Evolutionary conservation across 177 flowering plant genomes (phyloP).

Genomic region (Vitis hybrid): DNA sequence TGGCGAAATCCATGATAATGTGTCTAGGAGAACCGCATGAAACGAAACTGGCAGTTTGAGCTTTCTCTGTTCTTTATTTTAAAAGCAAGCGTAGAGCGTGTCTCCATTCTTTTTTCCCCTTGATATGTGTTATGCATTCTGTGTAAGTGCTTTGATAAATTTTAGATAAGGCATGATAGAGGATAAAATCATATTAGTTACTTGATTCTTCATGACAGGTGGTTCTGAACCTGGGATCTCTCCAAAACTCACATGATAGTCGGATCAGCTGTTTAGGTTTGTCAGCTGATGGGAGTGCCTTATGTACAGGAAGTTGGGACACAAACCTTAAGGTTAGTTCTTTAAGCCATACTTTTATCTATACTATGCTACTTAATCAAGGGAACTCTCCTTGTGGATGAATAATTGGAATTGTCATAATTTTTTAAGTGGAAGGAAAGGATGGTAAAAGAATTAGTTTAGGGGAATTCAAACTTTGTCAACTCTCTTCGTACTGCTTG

Average conservation of each 20-base stretch:
- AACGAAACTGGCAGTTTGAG: neutral
- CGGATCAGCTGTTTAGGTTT: slow-evolving; percentile 84
- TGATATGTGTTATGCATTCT: neutral
- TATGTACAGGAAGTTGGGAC: slow-evolving; percentile 98
- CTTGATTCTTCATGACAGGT: slow-evolving; percentile 34
- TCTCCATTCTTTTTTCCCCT: too few species aligned
- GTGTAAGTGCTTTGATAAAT: neutral
- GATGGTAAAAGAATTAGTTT: too few species aligned
- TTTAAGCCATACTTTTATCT: neutral
- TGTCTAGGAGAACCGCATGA: neutral
- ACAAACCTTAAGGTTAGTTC: slow-evolving; percentile 75
- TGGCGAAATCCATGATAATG: neutral
- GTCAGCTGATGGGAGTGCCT: slow-evolving; percentile 98
- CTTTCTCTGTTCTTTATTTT: too few species aligned
- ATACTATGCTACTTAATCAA: too few species aligned
- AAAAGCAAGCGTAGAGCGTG: too few species aligned
- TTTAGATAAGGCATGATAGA: neutral
- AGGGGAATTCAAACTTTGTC: too few species aligned
- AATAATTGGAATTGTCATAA: too few species aligned
- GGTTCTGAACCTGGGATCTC: slow-evolving; percentile 70
- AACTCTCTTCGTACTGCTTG: too few species aligned
- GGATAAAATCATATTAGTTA: neutral
- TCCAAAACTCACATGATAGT: slow-evolving; percentile 75
- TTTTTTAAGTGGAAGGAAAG: too few species aligned
- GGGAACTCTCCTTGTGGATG: too few species aligned